Evolutionary conservation across 2,329 filamentous ascomycete species (phyloP).

Genomic region (Apiospora arundinis): DNA sequence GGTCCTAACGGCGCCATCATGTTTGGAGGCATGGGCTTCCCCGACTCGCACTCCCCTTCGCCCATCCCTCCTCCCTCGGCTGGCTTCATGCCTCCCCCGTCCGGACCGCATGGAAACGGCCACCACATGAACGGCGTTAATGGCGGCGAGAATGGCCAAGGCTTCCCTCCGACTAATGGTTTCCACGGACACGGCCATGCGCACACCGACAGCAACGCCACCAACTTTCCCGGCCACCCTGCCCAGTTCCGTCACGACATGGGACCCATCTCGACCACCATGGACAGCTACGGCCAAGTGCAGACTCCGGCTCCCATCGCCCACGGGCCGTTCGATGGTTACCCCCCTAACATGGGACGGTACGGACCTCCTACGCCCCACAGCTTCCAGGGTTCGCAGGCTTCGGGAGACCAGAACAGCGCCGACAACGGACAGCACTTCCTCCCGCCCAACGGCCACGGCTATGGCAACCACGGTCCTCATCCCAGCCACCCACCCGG

Average conservation of each 20-base stretch:
- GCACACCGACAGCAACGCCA: conserved; percentile 36
- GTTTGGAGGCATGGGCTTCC: conserved; percentile 55
- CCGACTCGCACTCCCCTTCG: conserved; percentile 63
- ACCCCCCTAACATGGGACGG: conserved; percentile 40
- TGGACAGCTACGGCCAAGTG: conserved; percentile 35
- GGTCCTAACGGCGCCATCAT: conserved; percentile 61
- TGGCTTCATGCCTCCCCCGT: conserved; percentile 51
- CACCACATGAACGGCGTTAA: conserved; percentile 35
- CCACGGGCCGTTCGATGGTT: conserved; percentile 41
- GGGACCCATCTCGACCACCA: conserved; percentile 30
- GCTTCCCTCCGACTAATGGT: conserved; percentile 26
- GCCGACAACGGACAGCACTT: conserved; percentile 47
- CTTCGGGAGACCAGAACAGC: conserved; percentile 54
- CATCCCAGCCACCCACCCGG: conserved; percentile 20
- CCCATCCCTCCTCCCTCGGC: conserved; percentile 57
- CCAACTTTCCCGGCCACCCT: conserved; percentile 32
- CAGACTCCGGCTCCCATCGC: conserved; percentile 32
- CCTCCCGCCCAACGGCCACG: conserved; percentile 43
- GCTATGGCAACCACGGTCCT: conserved; percentile 18
- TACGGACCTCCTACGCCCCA: conserved; percentile 64
- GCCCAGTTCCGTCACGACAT: conserved; percentile 38
- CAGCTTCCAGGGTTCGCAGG: conserved; percentile 67
- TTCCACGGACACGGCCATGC: conserved; percentile 35
- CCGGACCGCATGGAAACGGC: conserved; percentile 28
- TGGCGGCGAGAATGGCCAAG: conserved; percentile 36